Evolutionary conservation across 805 yeast species (phyloP).

Genomic region (Cyberlindnera americana): DNA sequence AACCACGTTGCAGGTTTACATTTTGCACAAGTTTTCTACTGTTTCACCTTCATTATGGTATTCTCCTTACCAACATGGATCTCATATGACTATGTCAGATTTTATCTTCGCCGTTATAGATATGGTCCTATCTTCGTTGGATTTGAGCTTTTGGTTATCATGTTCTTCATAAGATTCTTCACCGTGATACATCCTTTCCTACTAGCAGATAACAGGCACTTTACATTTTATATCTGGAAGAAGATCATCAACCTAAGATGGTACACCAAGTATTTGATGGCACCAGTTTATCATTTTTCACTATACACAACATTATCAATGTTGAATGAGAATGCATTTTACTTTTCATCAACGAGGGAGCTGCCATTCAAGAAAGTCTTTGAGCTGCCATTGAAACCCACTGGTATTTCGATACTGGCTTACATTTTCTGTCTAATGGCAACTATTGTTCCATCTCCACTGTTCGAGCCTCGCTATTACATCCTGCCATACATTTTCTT

Average conservation of each 20-base stretch:
- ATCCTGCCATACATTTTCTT: slow-evolving; percentile 76
- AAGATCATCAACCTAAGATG: slow-evolving; percentile 50
- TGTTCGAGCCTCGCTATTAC: slow-evolving; percentile 92
- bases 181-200: slow-evolving; percentile 87
- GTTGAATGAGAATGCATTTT: slow-evolving; percentile 33
- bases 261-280: slow-evolving; percentile 45
- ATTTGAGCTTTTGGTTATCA: slow-evolving; percentile 36
- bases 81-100: slow-evolving; percentile 36
- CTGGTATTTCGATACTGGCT: slow-evolving; percentile 47
- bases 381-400: slow-evolving; percentile 38
- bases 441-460: slow-evolving; percentile 83
- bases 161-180: slow-evolving; percentile 48
- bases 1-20: slow-evolving; percentile 76
- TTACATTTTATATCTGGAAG: slow-evolving; percentile 81
- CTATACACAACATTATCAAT: slow-evolving; percentile 35
- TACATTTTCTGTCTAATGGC: slow-evolving; percentile 49
- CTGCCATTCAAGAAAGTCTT: slow-evolving; percentile 33
- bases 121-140: slow-evolving; percentile 28
- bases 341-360: slow-evolving; percentile 33
- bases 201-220: slow-evolving; percentile 92
- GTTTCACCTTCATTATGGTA: slow-evolving; percentile 56
- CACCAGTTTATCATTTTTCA: slow-evolving; percentile 70
- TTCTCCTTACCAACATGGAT: slow-evolving; percentile 78
- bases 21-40: slow-evolving; percentile 78
- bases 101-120: slow-evolving; percentile 35